Base-by-base conservation (phyloP, 2,329 filamentous ascomycete species). In the Exophiala lecanii-corni region DNA sequence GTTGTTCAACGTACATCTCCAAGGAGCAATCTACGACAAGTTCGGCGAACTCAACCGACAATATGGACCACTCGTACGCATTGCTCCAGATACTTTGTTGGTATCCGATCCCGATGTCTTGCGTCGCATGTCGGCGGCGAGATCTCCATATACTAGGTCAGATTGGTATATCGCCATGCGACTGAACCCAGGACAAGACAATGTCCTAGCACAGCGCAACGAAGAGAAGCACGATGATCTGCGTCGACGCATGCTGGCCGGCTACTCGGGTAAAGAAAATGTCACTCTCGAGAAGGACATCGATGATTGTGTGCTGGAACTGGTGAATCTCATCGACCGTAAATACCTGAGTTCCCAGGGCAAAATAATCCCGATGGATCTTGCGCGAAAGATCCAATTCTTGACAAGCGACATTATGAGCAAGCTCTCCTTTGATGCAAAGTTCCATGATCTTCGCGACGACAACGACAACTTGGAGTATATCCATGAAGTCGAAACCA, bases 111-210 rank as follows among this genome's bases (percentile, higher is more conserved):
- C 49, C 15, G 49, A 43, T 19, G 30, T 55, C 5, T 31, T 51
- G 18, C 39, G 47, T 12, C 41, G 47, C 16, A 51, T 55, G 41
- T 41, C 32, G 15, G 50, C 45, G 6, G 38, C 35, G 7, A 19
- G 50, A 9, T 51, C 47, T 7, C 34, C 36, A n/a, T 55, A 53
- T 36, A 43, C 36, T 7, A 39, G 50, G 20, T 39, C 41, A 10
- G 36, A 47, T 19, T 55, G 48, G 45, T 54, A 50, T 39, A 36
- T 39, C 6, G 48, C 38, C 20, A 36, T 49, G 36, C 43, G 40
- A 9, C 19, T 55, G 10, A 37, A 44, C 36, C 51, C 49, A 3
- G 31, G 38, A 16, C 30, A 41, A 16, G 41, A 51, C 30, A 54
- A 54, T 21, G 36, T 54, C 15, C 18, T 54, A 9, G 47, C 45